Conservation (phyloP, 2,329 filamentous ascomycete species). For the Cytospora paraplurivora region DNA sequence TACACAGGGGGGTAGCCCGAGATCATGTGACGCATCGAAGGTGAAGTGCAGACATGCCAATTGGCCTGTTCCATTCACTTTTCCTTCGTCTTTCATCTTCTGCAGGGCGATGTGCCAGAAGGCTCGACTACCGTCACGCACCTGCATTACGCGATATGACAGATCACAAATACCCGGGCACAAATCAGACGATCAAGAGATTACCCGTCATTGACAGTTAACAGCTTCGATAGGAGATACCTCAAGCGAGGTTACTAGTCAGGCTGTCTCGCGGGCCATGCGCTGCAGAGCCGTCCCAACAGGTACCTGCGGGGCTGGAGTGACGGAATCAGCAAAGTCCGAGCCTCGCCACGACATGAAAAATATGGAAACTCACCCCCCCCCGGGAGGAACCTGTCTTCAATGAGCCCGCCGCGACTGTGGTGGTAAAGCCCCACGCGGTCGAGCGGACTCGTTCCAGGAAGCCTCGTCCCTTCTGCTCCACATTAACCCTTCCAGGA, state of each 20-base stretch:
- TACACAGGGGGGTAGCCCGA: background rate
- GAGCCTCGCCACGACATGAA: conserved; percentile 12
- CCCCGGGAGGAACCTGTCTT: conserved; percentile 14
- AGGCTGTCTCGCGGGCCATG: conserved; percentile 6
- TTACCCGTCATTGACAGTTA: conserved; percentile 25
- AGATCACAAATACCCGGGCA: conserved; percentile 20
- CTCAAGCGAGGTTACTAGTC: conserved; percentile 11
- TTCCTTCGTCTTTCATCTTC: background rate
- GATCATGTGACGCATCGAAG: conserved; percentile 19
- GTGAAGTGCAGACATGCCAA: conserved; percentile 8
- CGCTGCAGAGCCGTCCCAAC: conserved; percentile 1
- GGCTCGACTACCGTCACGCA: conserved; percentile 17
- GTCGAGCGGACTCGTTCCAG: background rate
- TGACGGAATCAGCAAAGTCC: conserved; percentile 7
- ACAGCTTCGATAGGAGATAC: background rate
- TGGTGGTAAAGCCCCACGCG: conserved; percentile 21
- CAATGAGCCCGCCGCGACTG: conserved; percentile 5
- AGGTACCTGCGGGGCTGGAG: conserved; percentile 4
- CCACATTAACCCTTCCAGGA: conserved; percentile 1
- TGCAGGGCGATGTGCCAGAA: background rate
- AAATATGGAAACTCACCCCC: background rate
- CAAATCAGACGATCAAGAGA: conserved; percentile 22
- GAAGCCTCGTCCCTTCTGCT: conserved; percentile 13
- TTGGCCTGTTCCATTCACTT: background rate
- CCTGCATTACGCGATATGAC: conserved; percentile 26